These are phyloP conservation scores for Mrakia blollopis DNA, from an alignment of 768 basidiomycete species.

Conservation along the genomic window DNA sequence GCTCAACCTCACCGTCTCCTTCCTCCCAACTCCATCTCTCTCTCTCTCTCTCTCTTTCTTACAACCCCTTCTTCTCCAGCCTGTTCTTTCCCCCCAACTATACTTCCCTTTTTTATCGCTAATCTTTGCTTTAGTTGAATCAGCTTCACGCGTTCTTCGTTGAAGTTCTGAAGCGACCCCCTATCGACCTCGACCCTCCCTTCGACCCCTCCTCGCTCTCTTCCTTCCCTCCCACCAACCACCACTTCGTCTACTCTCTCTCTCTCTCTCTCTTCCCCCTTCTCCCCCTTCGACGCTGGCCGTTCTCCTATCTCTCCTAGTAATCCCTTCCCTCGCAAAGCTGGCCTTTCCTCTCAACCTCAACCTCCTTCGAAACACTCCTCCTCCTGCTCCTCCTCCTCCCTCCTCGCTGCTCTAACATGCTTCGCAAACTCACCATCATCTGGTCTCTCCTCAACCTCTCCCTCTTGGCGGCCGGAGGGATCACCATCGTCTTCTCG, in stretches of 20 bases:
- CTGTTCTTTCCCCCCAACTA: too few relatives aligned
- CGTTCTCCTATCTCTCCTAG: neutral
- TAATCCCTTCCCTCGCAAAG: neutral
- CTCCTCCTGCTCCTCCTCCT: neutral
- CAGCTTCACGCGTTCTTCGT: neutral
- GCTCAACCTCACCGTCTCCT: too few relatives aligned
- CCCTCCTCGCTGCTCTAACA: too few relatives aligned
- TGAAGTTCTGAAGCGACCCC: neutral
- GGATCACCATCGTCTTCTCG: conserved; percentile 61
- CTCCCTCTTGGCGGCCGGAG: conserved; percentile 65
- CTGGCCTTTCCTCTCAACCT: neutral
- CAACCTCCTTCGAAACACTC: neutral
- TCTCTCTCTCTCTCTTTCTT: neutral
- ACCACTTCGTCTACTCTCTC: neutral
- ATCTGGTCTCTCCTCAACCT: conserved; percentile 70
- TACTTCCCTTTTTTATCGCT: neutral
- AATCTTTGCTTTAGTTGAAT: too few relatives aligned
- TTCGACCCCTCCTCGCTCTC: neutral
- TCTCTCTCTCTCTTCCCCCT: neutral
- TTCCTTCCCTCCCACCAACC: neutral
- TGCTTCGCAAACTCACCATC: conserved; percentile 40
- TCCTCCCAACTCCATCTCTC: too few relatives aligned
- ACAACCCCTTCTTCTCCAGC: neutral
- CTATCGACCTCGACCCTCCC: neutral
- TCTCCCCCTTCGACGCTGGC: neutral